Evolutionary conservation across 164 flowering plant species (phyloP), one percentile per base, ranked within the genome.

Genomic region (Chimonanthus praecox): DNA sequence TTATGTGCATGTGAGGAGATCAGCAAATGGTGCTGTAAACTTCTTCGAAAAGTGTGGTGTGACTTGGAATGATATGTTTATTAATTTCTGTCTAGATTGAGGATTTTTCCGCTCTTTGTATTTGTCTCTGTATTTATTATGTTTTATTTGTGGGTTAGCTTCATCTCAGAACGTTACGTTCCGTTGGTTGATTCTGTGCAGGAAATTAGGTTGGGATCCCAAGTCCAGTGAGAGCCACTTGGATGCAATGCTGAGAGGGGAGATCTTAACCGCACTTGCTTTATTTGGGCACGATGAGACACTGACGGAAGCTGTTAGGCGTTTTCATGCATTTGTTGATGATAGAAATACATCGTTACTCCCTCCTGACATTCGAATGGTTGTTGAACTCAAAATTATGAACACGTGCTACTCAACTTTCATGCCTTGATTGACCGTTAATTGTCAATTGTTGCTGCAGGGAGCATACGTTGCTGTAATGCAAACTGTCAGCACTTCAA

Each of bases 161-260:
- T 33, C 33, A 33, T 33, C 33, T 33, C 33, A 33, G 33, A 33
- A 33, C 33, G 33, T 60, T 60, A 54, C 2, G 63, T 50, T 72
- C 21, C n/a, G n/a, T 10, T 72, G 15, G 13, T 76, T 69, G 69
- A 49, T 70, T 48, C 43, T 73, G 70, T 74, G 10, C 82, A 96
- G 99, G 82, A 92, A 81, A 79, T 87, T 96, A 77, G 99, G 99
- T 61, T 96, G 98, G 98, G 97, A 94, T 58, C 84, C 94, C 72
- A 84, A 77, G 75, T 73, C 78, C 69, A 94, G 94, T 51, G 99
- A 96, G 81, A 85, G 92, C 73, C 97, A 94, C 79, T 81, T 92
- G 73, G 97, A 96, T 80, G 88, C 95, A 71, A 84, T 96, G 98
- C 84, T 96, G 85, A 90, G 97, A 81, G 99, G 98, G 71, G 95